These are phyloP conservation scores for Tricholoma furcatifolium DNA, from an alignment of 768 basidiomycete species.

Conservation along the genomic window DNA sequence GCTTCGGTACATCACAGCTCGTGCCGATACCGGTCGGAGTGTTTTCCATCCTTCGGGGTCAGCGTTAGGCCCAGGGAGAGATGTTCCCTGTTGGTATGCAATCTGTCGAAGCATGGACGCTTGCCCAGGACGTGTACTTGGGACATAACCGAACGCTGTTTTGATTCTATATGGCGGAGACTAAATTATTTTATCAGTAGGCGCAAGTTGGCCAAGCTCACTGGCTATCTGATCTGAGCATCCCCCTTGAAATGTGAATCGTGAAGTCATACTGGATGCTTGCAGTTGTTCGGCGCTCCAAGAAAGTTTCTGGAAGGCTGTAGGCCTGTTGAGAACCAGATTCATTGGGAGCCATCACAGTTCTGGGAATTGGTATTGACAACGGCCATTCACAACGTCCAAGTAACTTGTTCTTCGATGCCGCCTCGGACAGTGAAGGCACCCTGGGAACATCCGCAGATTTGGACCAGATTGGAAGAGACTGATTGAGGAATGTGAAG, in stretches of 20 bases:
- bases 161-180: conserved; percentile 33
- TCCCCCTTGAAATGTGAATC: conserved; percentile 44
- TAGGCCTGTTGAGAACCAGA: conserved; percentile 37
- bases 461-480: conserved; percentile 49
- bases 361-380: conserved; percentile 44
- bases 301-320: conserved; percentile 51
- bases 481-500: conserved; percentile 43
- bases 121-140: conserved; percentile 41
- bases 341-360: conserved; percentile 37
- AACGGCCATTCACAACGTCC: conserved; percentile 49
- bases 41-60: conserved; percentile 56
- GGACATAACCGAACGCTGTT: conserved; percentile 54
- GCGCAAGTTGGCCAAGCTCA: conserved; percentile 21
- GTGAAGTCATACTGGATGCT: conserved; percentile 53
- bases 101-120: conserved; percentile 48
- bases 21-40: conserved; percentile 37
- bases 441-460: conserved; percentile 36
- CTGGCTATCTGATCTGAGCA: conserved; percentile 47
- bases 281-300: conserved; percentile 46
- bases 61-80: conserved; percentile 43
- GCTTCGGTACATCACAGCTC: conserved; percentile 39
- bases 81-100: conserved; percentile 44
- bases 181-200: background rate
- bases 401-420: conserved; percentile 40
- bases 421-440: conserved; percentile 41